Conservation (phyloP, 306 rosid species). For the Astragalus glycyphyllos region DNA sequence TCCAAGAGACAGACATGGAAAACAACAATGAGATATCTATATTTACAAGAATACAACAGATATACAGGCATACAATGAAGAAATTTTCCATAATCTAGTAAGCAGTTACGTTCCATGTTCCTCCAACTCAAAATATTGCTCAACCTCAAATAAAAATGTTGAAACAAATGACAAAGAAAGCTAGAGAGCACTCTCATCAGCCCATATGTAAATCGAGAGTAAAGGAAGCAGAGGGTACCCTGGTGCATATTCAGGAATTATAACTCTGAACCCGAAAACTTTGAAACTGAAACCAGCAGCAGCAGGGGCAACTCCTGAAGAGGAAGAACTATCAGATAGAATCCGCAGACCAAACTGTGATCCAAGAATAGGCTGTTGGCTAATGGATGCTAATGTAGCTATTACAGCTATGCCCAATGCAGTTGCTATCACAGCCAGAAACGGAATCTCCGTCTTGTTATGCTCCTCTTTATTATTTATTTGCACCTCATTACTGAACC, state of each 20-base stretch:
- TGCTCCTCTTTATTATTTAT: constrained; percentile 30
- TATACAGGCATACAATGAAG: not conserved
- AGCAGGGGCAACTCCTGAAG: constrained; percentile 48
- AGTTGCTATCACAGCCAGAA: constrained; percentile 56
- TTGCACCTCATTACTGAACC: constrained; percentile 36
- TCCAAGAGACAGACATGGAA: constrained; percentile 16
- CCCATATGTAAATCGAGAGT: not conserved
- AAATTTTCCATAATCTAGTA: not conserved
- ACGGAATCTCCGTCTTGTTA: constrained; percentile 42
- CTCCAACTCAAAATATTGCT: not conserved
- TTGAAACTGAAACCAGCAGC: constrained; percentile 58
- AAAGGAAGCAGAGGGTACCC: constrained; percentile 48
- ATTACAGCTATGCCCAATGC: constrained; percentile 62
- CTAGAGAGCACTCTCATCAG: not conserved
- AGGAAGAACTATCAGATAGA: constrained; percentile 54
- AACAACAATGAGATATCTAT: not conserved
- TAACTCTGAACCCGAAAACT: constrained; percentile 55
- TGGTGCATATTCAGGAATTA: constrained; percentile 68
- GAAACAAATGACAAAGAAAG: not conserved
- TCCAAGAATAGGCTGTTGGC: constrained; percentile 50
- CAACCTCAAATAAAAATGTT: constrained; percentile 26
- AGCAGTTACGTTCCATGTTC: not conserved
- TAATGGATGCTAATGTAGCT: constrained; percentile 54
- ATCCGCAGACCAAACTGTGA: constrained; percentile 52
- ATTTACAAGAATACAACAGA: not conserved